phyloP scores from a whole-genome alignment of 1,139 yeast species.

The Tardiomyces blankii region DNA sequence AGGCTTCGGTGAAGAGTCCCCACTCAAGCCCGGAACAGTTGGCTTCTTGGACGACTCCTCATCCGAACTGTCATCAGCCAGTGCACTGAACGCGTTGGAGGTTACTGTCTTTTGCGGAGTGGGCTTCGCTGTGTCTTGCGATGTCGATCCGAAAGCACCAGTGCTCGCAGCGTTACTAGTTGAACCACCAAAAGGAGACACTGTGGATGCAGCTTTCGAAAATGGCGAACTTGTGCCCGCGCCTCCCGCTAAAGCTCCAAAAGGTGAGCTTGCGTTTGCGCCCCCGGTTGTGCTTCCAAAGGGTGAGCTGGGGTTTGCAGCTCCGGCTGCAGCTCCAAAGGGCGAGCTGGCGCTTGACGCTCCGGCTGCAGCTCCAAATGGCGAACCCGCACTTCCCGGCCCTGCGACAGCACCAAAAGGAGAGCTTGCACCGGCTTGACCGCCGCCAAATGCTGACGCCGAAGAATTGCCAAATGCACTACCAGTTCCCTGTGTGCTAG shows the following conservation, averaged over 20 bases:
- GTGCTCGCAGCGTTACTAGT: constrained; percentile 1
- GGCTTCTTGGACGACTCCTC: no score
- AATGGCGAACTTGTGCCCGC: not conserved
- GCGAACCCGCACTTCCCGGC: not conserved
- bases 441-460: not conserved
- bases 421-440: not conserved
- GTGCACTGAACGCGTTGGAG: no score
- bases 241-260: not conserved
- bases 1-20: no score
- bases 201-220: constrained; percentile 1
- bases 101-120: no score
- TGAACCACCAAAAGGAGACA: constrained; percentile 13
- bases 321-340: constrained; percentile 1
- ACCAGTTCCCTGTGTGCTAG: not conserved
- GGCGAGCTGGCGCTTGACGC: constrained; percentile 1
- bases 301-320: not conserved
- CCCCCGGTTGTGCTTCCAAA: not conserved
- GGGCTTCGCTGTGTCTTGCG: no score
- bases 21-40: constrained; percentile 1
- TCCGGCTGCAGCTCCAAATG: not conserved
- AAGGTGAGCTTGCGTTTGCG: not conserved
- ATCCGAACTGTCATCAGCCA: no score
- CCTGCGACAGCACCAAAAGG: no score
- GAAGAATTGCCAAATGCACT: not conserved
- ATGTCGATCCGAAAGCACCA: no score